These are phyloP conservation scores for Lepidium aucheri DNA, from an alignment of 345 rosid species.

Conservation along the genomic window DNA sequence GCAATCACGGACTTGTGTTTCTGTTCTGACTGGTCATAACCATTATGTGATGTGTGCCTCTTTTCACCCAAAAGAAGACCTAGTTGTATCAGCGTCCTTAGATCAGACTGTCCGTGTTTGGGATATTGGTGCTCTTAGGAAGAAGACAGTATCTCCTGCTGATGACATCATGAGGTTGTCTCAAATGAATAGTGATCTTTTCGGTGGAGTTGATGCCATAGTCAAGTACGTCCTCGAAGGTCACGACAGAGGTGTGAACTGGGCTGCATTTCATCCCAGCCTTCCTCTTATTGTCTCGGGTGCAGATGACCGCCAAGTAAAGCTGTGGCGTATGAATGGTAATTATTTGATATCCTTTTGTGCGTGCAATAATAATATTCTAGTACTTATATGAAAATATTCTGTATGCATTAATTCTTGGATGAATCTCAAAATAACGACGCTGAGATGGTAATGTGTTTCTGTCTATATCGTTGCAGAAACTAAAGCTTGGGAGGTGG, in stretches of 20 bases:
- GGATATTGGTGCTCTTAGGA: slow-evolving; percentile 83
- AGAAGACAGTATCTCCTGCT: slow-evolving; percentile 77
- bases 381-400: neutral
- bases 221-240: slow-evolving; percentile 91
- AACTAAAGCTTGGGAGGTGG: slow-evolving; percentile 95
- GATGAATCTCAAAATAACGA: neutral
- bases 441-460: neutral
- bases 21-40: slow-evolving; percentile 82
- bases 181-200: slow-evolving; percentile 81
- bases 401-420: neutral
- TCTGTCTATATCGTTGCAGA: slow-evolving; percentile 40
- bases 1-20: slow-evolving; percentile 87
- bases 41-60: slow-evolving; percentile 93
- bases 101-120: slow-evolving; percentile 91
- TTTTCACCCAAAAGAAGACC: slow-evolving; percentile 87
- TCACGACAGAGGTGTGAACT: slow-evolving; percentile 91
- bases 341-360: neutral
- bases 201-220: slow-evolving; percentile 82
- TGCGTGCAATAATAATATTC: neutral
- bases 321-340: slow-evolving; percentile 94
- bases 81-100: slow-evolving; percentile 86
- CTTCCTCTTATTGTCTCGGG: slow-evolving; percentile 86
- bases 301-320: slow-evolving; percentile 94
- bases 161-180: slow-evolving; percentile 70
- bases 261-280: slow-evolving; percentile 90